These are phyloP conservation scores for Saturnispora sanitii DNA, from an alignment of 805 yeast species.

Conservation along the genomic window DNA sequence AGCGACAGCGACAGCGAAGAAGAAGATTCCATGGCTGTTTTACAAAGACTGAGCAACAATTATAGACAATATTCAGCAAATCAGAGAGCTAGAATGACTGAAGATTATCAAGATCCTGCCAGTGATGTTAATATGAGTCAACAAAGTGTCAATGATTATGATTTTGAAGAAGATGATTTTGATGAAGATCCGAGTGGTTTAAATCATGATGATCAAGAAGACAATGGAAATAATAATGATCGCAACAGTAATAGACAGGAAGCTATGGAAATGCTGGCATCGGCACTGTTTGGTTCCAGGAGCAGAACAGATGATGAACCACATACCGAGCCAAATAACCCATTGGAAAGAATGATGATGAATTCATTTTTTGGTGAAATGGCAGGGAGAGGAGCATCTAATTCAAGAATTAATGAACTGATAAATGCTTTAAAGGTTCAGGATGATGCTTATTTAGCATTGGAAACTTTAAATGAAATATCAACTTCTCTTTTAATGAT, in stretches of 20 bases:
- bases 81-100: slow-evolving; percentile 10
- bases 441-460: slow-evolving; percentile 49
- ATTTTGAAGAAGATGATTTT: slow-evolving; percentile 14
- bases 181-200: slow-evolving; percentile 15
- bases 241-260: slow-evolving; percentile 17
- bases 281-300: slow-evolving; percentile 6
- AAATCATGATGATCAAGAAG: slow-evolving; percentile 22
- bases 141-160: neutral
- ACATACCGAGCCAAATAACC: neutral
- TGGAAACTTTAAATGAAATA: slow-evolving; percentile 57
- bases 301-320: neutral
- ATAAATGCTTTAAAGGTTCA: slow-evolving; percentile 32
- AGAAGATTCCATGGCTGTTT: slow-evolving; percentile 22
- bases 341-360: slow-evolving; percentile 20
- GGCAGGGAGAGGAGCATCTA: slow-evolving; percentile 13
- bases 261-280: slow-evolving; percentile 12
- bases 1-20: neutral
- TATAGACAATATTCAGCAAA: slow-evolving; percentile 26
- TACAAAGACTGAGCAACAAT: slow-evolving; percentile 33
- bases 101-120: slow-evolving; percentile 18
- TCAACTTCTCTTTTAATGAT: slow-evolving; percentile 60
- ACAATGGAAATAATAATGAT: slow-evolving; percentile 20
- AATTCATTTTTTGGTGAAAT: slow-evolving; percentile 23
- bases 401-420: slow-evolving; percentile 20
- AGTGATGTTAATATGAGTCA: neutral